Evolutionary conservation across 805 yeast species (phyloP), one percentile per base, ranked within the genome.

Genomic region (Danielozyma ontarioensis): DNA sequence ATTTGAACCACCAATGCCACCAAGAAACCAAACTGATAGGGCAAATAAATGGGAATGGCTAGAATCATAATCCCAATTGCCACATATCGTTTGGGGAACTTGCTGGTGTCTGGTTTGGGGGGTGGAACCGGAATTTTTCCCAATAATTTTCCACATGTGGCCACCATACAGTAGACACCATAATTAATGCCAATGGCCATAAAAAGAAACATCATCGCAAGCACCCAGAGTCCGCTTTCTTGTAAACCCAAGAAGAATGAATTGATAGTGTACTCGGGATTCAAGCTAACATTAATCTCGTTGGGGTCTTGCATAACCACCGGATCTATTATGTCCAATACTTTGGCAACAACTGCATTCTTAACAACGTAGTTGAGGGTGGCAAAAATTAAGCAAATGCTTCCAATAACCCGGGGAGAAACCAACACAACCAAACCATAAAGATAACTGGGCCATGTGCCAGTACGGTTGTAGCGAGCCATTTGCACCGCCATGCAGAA

Each of bases 11-110:
- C 17, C 29, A 76, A 63, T 28, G 81, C 70, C 5, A 83, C 68
- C 5, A 77, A 61, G 46, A 72, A 85, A 2, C 85, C 89, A 51
- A 87, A 71, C 51, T 88, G 96, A 50, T 80, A 88, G 0, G 96
- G 96, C 11, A 85, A 59, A 49, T 80, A 83, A 16, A 80, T 57
- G 19, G 78, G 62, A 3, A 83, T 80, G 29, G 50, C 26, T 14
- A 69, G 53, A 1, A 64, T 40, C 3, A 76, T 39, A 10, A 80
- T 44, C 0, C 66, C 27, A 0, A 61, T 36, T 3, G 65, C 55
- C 2, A 68, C 59, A n/a, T 67, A 4, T 1, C 44, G 37, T n/a
- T n/a, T n/a, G n/a, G n/a, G n/a, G n/a, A n/a, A n/a, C 5, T 8
- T 16, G 27, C 16, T 6, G 17, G 15, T n/a, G n/a, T n/a, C n/a